phyloP scores from a whole-genome alignment of 1,284 basidiomycete genomes.

The Ganoderma lucidum region DNA sequence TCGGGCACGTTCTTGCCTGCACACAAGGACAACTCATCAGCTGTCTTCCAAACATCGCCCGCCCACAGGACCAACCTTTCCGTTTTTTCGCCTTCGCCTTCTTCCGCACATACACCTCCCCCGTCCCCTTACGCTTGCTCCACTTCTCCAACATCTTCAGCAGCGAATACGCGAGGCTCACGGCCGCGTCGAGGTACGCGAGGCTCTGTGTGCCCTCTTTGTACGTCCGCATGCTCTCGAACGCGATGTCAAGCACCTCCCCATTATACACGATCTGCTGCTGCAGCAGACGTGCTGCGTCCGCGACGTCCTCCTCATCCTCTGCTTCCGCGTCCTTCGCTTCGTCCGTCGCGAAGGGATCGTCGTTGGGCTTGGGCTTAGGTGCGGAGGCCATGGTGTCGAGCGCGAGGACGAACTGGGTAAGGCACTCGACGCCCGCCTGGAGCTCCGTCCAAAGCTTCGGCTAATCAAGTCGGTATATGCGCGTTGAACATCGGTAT shows the following conservation, averaged over 20 bases:
- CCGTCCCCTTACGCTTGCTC: slow-evolving; percentile 70
- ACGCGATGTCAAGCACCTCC: slow-evolving; percentile 87
- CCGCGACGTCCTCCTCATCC: slow-evolving; percentile 65
- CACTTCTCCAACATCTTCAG: slow-evolving; percentile 89
- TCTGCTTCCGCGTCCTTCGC: slow-evolving; percentile 21
- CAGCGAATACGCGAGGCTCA: slow-evolving; percentile 84
- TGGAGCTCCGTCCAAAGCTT: slow-evolving; percentile 94
- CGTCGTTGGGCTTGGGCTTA: slow-evolving; percentile 26
- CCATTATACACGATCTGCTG: slow-evolving; percentile 94
- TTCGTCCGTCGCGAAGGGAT: slow-evolving; percentile 16
- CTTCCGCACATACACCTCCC: slow-evolving; percentile 81
- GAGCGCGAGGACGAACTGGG: slow-evolving; percentile 86
- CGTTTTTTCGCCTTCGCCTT: slow-evolving; percentile 59
- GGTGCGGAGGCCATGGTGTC: slow-evolving; percentile 60
- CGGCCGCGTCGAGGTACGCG: slow-evolving; percentile 84
- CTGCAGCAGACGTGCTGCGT: slow-evolving; percentile 83
- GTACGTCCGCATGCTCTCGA: slow-evolving; percentile 80
- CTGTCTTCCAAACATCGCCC: neutral
- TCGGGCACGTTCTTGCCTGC: slow-evolving; percentile 44
- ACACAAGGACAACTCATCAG: neutral
- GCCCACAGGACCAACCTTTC: slow-evolving; percentile 40
- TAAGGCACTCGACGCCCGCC: slow-evolving; percentile 92
- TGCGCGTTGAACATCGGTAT: neutral
- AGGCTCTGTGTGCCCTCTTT: slow-evolving; percentile 76
- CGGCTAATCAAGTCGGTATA: slow-evolving; percentile 58